Evolutionary conservation across 768 basidiomycete species (phyloP), one percentile per base, ranked within the genome.

Genomic region (Tylopilus plumbeoviolaceoides): DNA sequence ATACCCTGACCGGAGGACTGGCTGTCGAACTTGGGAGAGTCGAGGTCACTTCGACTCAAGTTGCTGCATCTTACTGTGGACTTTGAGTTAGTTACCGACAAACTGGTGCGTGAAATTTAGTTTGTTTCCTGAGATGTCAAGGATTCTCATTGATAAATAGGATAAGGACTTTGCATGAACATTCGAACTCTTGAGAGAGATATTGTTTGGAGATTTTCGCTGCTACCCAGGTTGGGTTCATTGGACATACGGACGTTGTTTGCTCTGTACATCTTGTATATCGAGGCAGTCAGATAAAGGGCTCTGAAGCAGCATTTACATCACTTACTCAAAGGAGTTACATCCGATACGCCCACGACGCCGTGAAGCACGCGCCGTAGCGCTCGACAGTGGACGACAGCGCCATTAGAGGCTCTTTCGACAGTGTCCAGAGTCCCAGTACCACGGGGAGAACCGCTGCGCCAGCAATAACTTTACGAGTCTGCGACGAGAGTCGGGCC

Each of bases 371-470:
- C 14, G 39, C 38, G 15, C 21, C 11, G 56, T 81, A 84, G 18
- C 85, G 75, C 28, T 68, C 70, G 5, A 73, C 71, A 18, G 77
- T 74, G 2, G 79, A 81, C 5, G 77, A 60, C 47, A 87, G 76
- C 8, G 77, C 68, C 73, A 80, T 73, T n/a, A 78, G 57, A 3
- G 84, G 83, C 56, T 90, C 88, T 44, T 65, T 72, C 17, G 77
- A 77, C 49, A 89, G 54, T 4, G 72, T 62, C 56, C 71, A 78
- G 10, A 88, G 58, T 0, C 89, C 89, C 2, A 77, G 61, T 12
- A 87, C 60, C 5, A 84, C 76, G 10, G 85, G 83, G 6, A 82
- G 36, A 11, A 73, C 75, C 8, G 75, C 55, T 5, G 70, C 70
- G 3, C 68, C 72, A 0, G 73, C 59, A 0, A 73, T 60, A 14